Base-by-base conservation (phyloP, 805 yeast species). In the Spathaspora sp. region DNA sequence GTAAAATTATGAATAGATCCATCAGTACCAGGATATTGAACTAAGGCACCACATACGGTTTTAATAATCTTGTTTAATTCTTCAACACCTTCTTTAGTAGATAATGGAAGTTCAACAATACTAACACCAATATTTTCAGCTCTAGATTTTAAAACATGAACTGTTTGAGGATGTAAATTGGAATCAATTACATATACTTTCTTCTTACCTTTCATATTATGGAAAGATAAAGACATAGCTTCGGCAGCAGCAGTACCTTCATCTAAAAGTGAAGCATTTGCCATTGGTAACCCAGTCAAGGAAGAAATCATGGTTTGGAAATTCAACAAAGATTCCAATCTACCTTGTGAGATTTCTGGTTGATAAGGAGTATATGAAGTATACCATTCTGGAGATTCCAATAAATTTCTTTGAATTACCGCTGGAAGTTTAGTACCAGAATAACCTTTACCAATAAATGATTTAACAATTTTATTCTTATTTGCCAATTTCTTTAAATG, bases 201-300 rank as follows among this genome's bases (percentile, higher is more conserved):
- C 63, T 82, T 86, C 72, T 91, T 93, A 52, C 86, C 87, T 61
- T 83, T 83, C 19, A 76, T 62, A 47, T 78, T 74, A 62, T 86
- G 83, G 72, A 77, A 90, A 1, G 96, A 79, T 75, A 94, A 73
- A 45, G 91, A 80, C 93, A 94, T 86, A 20, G 98, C 97, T 72
- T 93, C 99, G 42, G 94, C 97, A 5, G 97, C 98, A 19, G 98
- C 97, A 6, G 97, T 87, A 46, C 94, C 97, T 75, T 94, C 99
- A 69, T 94, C 99, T 59, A 94, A 78, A 48, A 94, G 75, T 2
- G 98, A 93, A 1, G 97, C 96, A 66, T 94, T 94, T 48, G 98
- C 92, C 61, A 94, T 83, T n/a, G 90, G 87, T 71, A 94, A 77
- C 1, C 98, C 99, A 0, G 99, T 94, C 57, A 94, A 78, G 54